Base-by-base conservation (phyloP, 2,329 filamentous ascomycete genomes). In the Bisporella sp. region DNA sequence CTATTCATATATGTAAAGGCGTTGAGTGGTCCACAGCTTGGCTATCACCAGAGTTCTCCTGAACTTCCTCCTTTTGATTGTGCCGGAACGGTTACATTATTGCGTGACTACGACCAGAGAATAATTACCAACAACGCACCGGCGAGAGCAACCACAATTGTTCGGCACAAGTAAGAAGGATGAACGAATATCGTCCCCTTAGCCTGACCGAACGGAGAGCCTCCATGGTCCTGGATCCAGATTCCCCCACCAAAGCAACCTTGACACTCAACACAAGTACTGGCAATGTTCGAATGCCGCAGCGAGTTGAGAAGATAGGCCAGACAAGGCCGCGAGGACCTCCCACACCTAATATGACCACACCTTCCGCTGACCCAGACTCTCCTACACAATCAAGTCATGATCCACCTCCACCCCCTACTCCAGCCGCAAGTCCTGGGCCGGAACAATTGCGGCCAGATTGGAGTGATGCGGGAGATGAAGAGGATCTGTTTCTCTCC, bases 401-500 rank as follows among this genome's bases (percentile, higher is more conserved):
- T 47, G 64, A 65, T 49, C 81, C 81, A 35, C 81, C 81, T 9
- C 81, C 79, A 31, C 81, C 81, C 41, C 81, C 81, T 2, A 85
- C 81, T 2, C 81, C 81, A 0, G 81, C 81, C 21, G 81, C 81
- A 8, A 84, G 80, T 40, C 81, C 81, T 4, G 81, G 81, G 2
- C 81, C 81, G 5, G 76, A 78, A 5, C 75, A 81, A 58, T 73
- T 72, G 53, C 78, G 79, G 56, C 77, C 78, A 41, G 85, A 89
- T 69, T 91, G 87, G 87, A 88, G 83, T 63, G 81, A 82, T 54
- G 84, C 84, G 21, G 84, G 84, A 41, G 85, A 89, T 53, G 82
- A 89, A 63, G 89, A 96, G 66, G 89, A 95, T 64, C 81, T 85
- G 57, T 88, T 92, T 60, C 78, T 95, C 49, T 77, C 88, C 57